Base-by-base conservation (phyloP, 1,284 basidiomycete species). In the Heliocybe sulcata region DNA sequence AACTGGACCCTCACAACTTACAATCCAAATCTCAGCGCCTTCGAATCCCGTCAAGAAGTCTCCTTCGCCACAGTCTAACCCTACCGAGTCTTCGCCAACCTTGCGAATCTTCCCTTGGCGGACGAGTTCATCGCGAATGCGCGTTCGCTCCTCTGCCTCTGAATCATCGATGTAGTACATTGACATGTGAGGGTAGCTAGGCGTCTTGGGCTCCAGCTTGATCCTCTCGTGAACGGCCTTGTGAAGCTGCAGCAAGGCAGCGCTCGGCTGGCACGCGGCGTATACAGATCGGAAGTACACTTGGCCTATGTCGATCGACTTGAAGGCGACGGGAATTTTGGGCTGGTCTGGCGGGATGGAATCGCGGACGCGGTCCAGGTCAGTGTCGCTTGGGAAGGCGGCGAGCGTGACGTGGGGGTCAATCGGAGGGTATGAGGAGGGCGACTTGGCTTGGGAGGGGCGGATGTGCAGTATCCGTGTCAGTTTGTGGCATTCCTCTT, bases 271-370 rank as follows among this genome's bases (percentile, higher is more conserved):
- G 60, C 85, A 69, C 1, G 76, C 69, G 58, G 84, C 66, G 64
- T 81, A 82, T n/a, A 89, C 81, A 1, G 86, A 87, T 62, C 83
- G 80, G 65, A 82, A 87, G 67, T 83, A 90, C 61, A 79, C 77
- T 42, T 75, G 68, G 42, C 83, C 81, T 3, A 80, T 72, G 14
- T 76, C 72, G 51, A 89, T 69, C 0, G 76, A 74, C 56, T 72
- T 65, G 65, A 90, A 87, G n/a, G 66, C 58, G 56, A 79, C 63
- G 12, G 63, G 60, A 19, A 82, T 59, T 12, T 68, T 60, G 3
- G 57, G 58, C 45, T 72, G 70, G 23, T 60, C 58, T 10, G 59
- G 35, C 1, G 77, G 72, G 23, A 86, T 65, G 2, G 76, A 67
- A 0, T 68, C 64, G 3, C 72, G 69, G 16, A 85, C 69, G 2